Evolutionary conservation across 1,139 yeast genomes (phyloP).

Genomic region (Cylindricascospora bacillispora): DNA sequence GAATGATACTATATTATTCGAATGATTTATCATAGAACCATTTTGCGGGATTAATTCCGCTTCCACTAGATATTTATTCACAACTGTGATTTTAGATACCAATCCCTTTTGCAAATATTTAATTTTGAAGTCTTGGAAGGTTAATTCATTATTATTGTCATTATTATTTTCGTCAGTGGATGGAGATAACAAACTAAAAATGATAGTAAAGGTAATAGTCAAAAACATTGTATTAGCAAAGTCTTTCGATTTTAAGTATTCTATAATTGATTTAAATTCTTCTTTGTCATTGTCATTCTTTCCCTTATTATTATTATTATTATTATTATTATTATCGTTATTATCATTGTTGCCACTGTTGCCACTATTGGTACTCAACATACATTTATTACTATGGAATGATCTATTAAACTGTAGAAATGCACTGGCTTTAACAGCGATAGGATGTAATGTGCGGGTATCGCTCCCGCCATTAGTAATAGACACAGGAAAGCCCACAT

Average conservation of each 20-base stretch:
- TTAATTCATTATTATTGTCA: conserved; percentile 35
- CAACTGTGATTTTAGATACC: conserved; percentile 62
- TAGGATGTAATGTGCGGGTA: background rate
- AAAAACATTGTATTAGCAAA: conserved; percentile 28
- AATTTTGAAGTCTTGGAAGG: conserved; percentile 85
- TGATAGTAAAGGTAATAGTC: conserved; percentile 29
- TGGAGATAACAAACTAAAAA: conserved; percentile 26
- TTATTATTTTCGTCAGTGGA: conserved; percentile 20
- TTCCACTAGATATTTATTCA: conserved; percentile 68
- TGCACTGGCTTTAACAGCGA: background rate
- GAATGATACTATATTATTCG: conserved; percentile 38
- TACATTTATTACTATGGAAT: background rate
- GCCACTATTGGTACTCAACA: background rate
- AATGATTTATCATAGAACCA: conserved; percentile 4
- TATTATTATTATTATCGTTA: background rate
- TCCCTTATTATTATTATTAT: conserved; percentile 3
- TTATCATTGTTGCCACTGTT: background rate
- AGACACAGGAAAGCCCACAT: too few relatives aligned
- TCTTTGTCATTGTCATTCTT: conserved; percentile 9
- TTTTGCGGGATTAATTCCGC: conserved; percentile 52
- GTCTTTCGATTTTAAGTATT: conserved; percentile 30
- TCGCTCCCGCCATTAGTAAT: background rate
- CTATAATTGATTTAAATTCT: conserved; percentile 21
- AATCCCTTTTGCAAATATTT: conserved; percentile 74
- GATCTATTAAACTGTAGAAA: background rate